phyloP scores from a whole-genome alignment of 2,329 filamentous ascomycete genomes.

The Fusarium poae region DNA sequence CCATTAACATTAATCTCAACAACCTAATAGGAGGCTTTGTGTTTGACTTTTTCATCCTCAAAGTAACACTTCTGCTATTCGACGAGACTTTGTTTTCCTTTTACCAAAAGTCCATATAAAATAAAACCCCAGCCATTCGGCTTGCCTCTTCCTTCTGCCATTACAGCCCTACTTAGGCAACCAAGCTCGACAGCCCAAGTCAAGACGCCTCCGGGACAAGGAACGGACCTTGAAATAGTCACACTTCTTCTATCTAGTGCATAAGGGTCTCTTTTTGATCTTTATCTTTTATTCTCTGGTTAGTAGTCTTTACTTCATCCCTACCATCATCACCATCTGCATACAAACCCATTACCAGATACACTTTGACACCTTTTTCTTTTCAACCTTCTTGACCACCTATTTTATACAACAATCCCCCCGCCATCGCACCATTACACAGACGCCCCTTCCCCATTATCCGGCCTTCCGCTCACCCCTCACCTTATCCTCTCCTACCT shows the following conservation, averaged over 20 bases:
- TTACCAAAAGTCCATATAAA: slow-evolving; percentile 22
- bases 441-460: slow-evolving; percentile 45
- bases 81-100: slow-evolving; percentile 9
- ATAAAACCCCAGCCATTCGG: slow-evolving; percentile 24
- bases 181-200: slow-evolving; percentile 19
- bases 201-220: slow-evolving; percentile 36
- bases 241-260: slow-evolving; percentile 40
- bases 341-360: slow-evolving; percentile 11
- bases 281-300: slow-evolving; percentile 25
- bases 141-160: slow-evolving; percentile 13
- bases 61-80: slow-evolving; percentile 9
- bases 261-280: slow-evolving; percentile 25
- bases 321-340: slow-evolving; percentile 25
- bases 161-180: slow-evolving; percentile 39
- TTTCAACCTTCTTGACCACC: slow-evolving; percentile 6
- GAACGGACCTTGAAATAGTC: slow-evolving; percentile 34
- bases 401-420: slow-evolving; percentile 13
- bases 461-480: slow-evolving; percentile 49
- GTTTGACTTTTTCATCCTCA: slow-evolving; percentile 31
- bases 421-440: slow-evolving; percentile 38
- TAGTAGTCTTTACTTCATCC: slow-evolving; percentile 29
- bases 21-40: slow-evolving; percentile 17
- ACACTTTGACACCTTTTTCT: slow-evolving; percentile 18
- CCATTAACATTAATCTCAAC: slow-evolving; percentile 18
- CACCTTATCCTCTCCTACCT: slow-evolving; percentile 38